Evolutionary conservation across 1,139 yeast species (phyloP).

Genomic region (Scheffersomyces illinoinensis): DNA sequence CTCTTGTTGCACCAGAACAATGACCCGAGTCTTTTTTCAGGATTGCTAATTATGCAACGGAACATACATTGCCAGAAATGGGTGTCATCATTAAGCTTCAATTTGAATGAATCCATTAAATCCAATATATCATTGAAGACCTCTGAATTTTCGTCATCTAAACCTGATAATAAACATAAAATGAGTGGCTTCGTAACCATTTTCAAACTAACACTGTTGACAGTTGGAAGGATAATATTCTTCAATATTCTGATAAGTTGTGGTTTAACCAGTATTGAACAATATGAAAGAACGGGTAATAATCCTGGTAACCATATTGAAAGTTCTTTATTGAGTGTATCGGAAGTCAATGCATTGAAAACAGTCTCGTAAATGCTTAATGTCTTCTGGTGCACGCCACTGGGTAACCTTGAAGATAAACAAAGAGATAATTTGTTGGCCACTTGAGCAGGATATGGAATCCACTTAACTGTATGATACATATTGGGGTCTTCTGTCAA

Average conservation of each 20-base stretch:
- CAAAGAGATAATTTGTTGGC: conserved; percentile 62
- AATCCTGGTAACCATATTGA: conserved; percentile 87
- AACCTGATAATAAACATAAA: conserved; percentile 76
- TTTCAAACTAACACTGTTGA: conserved; percentile 51
- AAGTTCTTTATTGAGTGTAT: conserved; percentile 51
- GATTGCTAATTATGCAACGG: conserved; percentile 70
- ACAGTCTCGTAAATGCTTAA: conserved; percentile 72
- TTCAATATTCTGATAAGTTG: conserved; percentile 63
- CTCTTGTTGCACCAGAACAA: conserved; percentile 70
- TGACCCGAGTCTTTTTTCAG: conserved; percentile 82
- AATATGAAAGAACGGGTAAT: conserved; percentile 80
- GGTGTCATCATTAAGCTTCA: conserved; percentile 62
- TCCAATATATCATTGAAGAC: conserved; percentile 62
- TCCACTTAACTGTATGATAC: conserved; percentile 41
- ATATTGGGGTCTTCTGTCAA: conserved; percentile 30
- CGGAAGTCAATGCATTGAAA: conserved; percentile 59
- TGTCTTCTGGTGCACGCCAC: conserved; percentile 93
- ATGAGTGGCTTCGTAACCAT: conserved; percentile 67
- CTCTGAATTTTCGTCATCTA: conserved; percentile 91
- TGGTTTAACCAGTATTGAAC: conserved; percentile 86
- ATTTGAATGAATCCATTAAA: conserved; percentile 61
- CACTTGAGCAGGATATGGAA: conserved; percentile 41
- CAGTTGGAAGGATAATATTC: conserved; percentile 48
- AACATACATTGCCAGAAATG: conserved; percentile 88
- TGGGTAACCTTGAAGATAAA: conserved; percentile 76